A percentile compares a stretch with the other conserved stretches of the same genome.
Evolutionary conservation across 1,139 yeast genomes (phyloP).

Genomic region (Debaryomycetaceae sp.): DNA sequence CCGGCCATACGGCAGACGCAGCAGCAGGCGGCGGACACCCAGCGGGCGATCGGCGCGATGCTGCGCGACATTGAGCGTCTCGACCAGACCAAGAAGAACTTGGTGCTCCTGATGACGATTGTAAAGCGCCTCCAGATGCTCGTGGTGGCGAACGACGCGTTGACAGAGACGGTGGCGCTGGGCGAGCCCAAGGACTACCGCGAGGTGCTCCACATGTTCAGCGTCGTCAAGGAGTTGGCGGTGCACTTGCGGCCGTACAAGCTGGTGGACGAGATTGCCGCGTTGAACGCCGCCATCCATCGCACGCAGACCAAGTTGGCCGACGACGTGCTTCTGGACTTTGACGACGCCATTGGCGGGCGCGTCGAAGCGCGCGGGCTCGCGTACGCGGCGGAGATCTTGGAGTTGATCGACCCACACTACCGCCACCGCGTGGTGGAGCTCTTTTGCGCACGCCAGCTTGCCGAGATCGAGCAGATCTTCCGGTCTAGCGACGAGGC

Average conservation of each 20-base stretch:
- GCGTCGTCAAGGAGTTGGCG: constrained; percentile 76
- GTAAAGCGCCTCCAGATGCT: constrained; percentile 85
- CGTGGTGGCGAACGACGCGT: constrained; percentile 68
- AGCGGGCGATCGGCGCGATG: constrained; percentile 59
- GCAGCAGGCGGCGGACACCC: constrained; percentile 41
- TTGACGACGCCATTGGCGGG: constrained; percentile 37
- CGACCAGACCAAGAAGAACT: constrained; percentile 78
- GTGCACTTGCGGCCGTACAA: constrained; percentile 77
- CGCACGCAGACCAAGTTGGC: constrained; percentile 62
- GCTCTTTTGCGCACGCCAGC: constrained; percentile 71
- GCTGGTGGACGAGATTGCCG: constrained; percentile 77
- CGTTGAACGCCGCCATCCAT: constrained; percentile 57
- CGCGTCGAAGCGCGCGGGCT: constrained; percentile 14
- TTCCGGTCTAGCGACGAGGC: constrained; percentile 85
- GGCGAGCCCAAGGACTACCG: constrained; percentile 49
- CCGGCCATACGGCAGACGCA: constrained; percentile 25
- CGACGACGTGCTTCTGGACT: constrained; percentile 73
- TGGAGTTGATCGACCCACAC: constrained; percentile 62
- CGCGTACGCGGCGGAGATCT: constrained; percentile 63
- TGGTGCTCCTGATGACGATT: constrained; percentile 80
- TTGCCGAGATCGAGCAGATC: constrained; percentile 70
- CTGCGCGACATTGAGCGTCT: constrained; percentile 74
- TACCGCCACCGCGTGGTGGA: constrained; percentile 59
- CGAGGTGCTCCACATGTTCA: constrained; percentile 63
- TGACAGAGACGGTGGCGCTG: constrained; percentile 45